phyloP scores from a whole-genome alignment of 768 basidiomycete genomes.

The Tylopilus sp. region DNA sequence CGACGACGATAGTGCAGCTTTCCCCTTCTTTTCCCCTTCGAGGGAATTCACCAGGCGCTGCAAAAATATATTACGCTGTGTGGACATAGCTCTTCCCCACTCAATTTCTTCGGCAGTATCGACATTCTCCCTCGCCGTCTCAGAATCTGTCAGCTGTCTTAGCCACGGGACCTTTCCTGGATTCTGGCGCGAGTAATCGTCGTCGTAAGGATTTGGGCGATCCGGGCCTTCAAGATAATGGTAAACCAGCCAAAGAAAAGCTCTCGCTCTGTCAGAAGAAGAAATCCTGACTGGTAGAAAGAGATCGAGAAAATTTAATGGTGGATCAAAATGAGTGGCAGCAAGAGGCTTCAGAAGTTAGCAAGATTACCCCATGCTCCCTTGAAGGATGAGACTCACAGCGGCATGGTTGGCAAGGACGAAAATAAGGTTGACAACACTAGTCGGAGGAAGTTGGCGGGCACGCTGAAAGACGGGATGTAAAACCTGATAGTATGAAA shows the following conservation, averaged over 20 bases:
- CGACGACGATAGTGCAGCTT: constrained; percentile 31
- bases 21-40: constrained; percentile 50
- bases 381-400: constrained; percentile 41
- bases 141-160: constrained; percentile 50
- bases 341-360: constrained; percentile 48
- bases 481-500: constrained; percentile 5
- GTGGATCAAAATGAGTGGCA: constrained; percentile 68
- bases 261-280: constrained; percentile 68
- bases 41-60: constrained; percentile 59
- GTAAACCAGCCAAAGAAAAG: constrained; percentile 82
- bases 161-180: constrained; percentile 65
- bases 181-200: constrained; percentile 55
- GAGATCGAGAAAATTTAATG: constrained; percentile 75
- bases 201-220: constrained; percentile 70
- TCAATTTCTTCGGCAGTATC: constrained; percentile 75
- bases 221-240: constrained; percentile 72
- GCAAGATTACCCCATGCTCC: constrained; percentile 7
- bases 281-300: constrained; percentile 76
- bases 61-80: constrained; percentile 66
- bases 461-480: constrained; percentile 39
- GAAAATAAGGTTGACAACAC: constrained; percentile 83
- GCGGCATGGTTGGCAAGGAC: constrained; percentile 75
- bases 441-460: constrained; percentile 73
- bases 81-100: constrained; percentile 75
- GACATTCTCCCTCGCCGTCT: constrained; percentile 65